A percentile compares a stretch with the other conserved stretches of the same genome.
These are phyloP conservation scores for Escallonia herrerae DNA, from an alignment of 129 eudicot genomes.

Conservation along the genomic window DNA sequence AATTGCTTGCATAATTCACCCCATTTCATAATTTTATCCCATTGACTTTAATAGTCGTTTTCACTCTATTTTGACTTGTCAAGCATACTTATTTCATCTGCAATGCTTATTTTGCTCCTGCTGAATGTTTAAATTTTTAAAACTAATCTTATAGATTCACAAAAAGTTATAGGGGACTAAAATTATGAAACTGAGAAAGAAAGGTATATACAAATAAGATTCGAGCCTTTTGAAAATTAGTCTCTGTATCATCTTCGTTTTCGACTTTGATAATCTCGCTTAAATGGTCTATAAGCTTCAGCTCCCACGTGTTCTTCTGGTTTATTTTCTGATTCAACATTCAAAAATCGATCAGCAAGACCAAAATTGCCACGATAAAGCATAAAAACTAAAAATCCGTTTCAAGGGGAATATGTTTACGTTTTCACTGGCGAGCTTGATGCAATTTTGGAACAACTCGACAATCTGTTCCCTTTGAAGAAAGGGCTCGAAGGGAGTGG, in stretches of 20 bases:
- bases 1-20: neutral
- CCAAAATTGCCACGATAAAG: too few relatives aligned
- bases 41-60: too few relatives aligned
- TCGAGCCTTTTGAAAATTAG: slow-evolving; percentile 83
- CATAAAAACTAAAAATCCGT: too few relatives aligned
- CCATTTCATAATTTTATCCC: too few relatives aligned
- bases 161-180: neutral
- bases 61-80: too few relatives aligned
- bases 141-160: neutral
- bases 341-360: too few relatives aligned
- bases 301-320: slow-evolving; percentile 96
- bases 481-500: slow-evolving; percentile 21
- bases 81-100: too few relatives aligned
- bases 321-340: slow-evolving; percentile 57
- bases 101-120: neutral
- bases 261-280: slow-evolving; percentile 73
- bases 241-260: slow-evolving; percentile 51
- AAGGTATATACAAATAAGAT: neutral
- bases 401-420: slow-evolving; percentile 16
- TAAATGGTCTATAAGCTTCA: slow-evolving; percentile 77
- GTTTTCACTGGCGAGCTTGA: slow-evolving; percentile 80
- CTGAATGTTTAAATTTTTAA: neutral
- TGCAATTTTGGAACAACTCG: slow-evolving; percentile 73
- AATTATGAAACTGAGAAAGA: neutral
- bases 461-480: slow-evolving; percentile 60